Evolutionary conservation across 495 filamentous ascomycete genomes (phyloP), one percentile per base, ranked within the genome.

Genomic region (Neurospora hispaniola): DNA sequence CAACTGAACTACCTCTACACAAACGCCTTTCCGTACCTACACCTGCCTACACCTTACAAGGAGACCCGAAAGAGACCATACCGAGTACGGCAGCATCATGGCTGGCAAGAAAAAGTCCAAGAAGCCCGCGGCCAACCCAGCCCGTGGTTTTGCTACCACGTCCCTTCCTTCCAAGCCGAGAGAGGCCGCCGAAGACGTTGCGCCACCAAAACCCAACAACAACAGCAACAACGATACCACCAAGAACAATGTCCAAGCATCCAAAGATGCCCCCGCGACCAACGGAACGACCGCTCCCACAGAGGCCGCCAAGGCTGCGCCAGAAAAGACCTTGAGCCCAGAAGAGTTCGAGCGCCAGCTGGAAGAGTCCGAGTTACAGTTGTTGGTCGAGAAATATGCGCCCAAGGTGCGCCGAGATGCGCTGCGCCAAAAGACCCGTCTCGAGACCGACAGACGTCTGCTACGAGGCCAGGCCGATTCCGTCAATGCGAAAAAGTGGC

Each of bases 61-160:
- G 12, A 27, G 2, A 16, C 18, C 41, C 0, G 2, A 46, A 62
- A 8, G 54, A 62, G 35, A 42, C 9, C 8, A 18, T 2, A 35
- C 20, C 54, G 39, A 27, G 69, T 41, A 10, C 72, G 38, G 74
- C 68, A 27, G 72, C 80, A 83, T 62, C 68, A 94, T 94, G 92
- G 90, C 90, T 70, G 91, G 89, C 74, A 92, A 90, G 78, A 96
- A 93, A 84, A 98, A 93, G 81, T 91, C 96, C 81, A 95, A 92
- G 81, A 97, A 97, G 84, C 84, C 91, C 66, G 87, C 85, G 18
- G 85, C 89, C 20, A 98, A 97, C 81, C 93, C 95, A 39, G 92
- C 93, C 54, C 88, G 96, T 77, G 94, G 94, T 10, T 94, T 98
- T 84, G 93, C 94, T 73, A 99, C 96, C 3, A 94, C 92, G 16